Evolutionary conservation across 805 yeast genomes (phyloP).

Genomic region (Metschnikowia chrysomelidarum): DNA sequence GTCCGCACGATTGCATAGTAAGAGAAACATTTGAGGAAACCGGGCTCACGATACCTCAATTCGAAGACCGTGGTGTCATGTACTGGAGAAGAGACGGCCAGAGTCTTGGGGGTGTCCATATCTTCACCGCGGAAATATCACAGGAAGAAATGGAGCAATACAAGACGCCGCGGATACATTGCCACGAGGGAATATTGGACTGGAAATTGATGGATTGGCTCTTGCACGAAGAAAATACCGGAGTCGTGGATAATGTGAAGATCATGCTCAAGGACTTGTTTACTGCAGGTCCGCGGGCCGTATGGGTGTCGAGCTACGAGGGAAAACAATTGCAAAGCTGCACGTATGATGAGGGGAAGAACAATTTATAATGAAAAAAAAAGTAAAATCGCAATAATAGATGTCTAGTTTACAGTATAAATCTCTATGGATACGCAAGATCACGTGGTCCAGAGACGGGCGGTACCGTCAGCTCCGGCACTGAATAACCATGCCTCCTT

Average conservation of each 20-base stretch:
- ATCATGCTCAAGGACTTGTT: conserved; percentile 25
- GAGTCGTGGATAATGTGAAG: conserved; percentile 40
- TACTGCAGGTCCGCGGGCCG: conserved; percentile 21
- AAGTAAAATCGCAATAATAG: not conserved
- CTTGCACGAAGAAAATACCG: conserved; percentile 33
- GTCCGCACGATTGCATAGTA: conserved; percentile 38
- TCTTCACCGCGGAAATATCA: conserved; percentile 37
- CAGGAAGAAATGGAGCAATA: conserved; percentile 23
- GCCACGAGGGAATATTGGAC: conserved; percentile 43
- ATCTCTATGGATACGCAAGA: conserved; percentile 1
- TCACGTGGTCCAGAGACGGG: conserved; percentile 93
- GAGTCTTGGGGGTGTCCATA: conserved; percentile 36
- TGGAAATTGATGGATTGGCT: conserved; percentile 42
- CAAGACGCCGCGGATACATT: conserved; percentile 28
- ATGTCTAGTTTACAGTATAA: conserved; percentile 10
- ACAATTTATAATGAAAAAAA: not conserved
- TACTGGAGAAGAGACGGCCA: conserved; percentile 30
- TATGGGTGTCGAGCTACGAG: conserved; percentile 28
- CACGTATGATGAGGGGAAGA: conserved; percentile 7
- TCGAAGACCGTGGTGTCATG: conserved; percentile 32
- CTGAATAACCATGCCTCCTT: conserved; percentile 97
- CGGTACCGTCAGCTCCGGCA: conserved; percentile 96
- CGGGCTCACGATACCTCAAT: conserved; percentile 31
- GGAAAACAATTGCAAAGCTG: conserved; percentile 13
- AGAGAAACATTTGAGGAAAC: conserved; percentile 44